Evolutionary conservation across 2,329 filamentous ascomycete species (phyloP).

Genomic region (Xylaria sp.): DNA sequence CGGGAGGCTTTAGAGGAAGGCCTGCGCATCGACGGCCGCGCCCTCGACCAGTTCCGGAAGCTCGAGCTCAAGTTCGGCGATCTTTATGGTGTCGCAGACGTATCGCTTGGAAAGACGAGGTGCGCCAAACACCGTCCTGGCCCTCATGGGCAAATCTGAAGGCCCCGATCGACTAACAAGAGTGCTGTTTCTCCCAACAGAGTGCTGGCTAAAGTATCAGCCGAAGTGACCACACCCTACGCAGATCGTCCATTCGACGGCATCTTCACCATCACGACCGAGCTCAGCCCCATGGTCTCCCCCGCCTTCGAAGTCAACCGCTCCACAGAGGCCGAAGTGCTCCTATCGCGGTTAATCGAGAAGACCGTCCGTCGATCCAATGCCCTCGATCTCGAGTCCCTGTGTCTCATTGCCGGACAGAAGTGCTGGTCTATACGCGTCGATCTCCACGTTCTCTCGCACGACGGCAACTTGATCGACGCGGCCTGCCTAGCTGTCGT

Average conservation of each 20-base stretch:
- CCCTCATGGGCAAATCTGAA: slow-evolving; percentile 16
- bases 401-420: slow-evolving; percentile 84
- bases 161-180: not conserved
- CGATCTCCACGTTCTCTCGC: slow-evolving; percentile 85
- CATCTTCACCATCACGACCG: slow-evolving; percentile 85
- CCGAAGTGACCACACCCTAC: slow-evolving; percentile 80
- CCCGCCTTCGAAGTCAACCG: slow-evolving; percentile 84
- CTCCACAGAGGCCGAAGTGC: slow-evolving; percentile 75
- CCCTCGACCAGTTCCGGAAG: slow-evolving; percentile 72
- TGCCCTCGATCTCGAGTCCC: slow-evolving; percentile 89
- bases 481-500: slow-evolving; percentile 81
- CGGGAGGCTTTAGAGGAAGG: slow-evolving; percentile 74
- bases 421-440: slow-evolving; percentile 91
- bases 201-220: slow-evolving; percentile 77
- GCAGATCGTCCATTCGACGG: slow-evolving; percentile 91
- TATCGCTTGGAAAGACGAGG: slow-evolving; percentile 86
- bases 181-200: slow-evolving; percentile 39
- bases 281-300: slow-evolving; percentile 87
- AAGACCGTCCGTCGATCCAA: slow-evolving; percentile 89
- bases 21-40: slow-evolving; percentile 77
- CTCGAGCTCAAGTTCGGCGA: slow-evolving; percentile 79
- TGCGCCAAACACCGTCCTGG: slow-evolving; percentile 34
- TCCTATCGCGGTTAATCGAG: slow-evolving; percentile 83
- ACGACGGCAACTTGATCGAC: slow-evolving; percentile 87
- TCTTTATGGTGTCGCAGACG: slow-evolving; percentile 84